Base-by-base conservation (phyloP, 345 rosid species). In the Acer campestre region DNA sequence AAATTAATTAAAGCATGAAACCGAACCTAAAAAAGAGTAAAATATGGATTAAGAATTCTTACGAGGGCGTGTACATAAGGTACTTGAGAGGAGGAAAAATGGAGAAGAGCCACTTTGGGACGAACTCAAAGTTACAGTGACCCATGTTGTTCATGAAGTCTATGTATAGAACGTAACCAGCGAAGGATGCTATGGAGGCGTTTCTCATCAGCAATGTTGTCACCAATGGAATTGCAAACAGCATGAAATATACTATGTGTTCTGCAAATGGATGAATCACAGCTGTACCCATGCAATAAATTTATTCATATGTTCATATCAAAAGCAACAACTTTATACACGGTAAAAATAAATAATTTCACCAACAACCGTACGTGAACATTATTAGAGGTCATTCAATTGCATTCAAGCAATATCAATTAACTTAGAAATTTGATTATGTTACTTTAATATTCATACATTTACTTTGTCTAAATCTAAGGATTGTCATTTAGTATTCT, bases 41-140 rank as follows among this genome's bases (percentile, higher is more conserved):
- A 16, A 22, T 25, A 25, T 4, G 3, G 2, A n/a, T 10, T 13
- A 20, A 59, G 38, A 35, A 35, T 35, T 71, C 90, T 81, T 82
- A 89, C 89, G 93, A 84, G 6, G 93, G 90, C 0, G 93, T 88
- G 73, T 90, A 88, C 83, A 86, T 74, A 61, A 90, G 65, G 68
- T 77, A 84, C 80, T 86, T 90, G 82, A 90, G 89, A 1, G 82
- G 89, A 0, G 91, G 91, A 29, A 88, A 85, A 22, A 71, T 7
- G 12, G 84, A 38, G 80, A 90, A 90, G 68, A 85, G 61, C 68
- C 81, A 78, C 1, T 69, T 79, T 0, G 93, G 93, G 40, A 86
- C 23, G 68, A 86, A 25, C 79, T 90, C 93, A 23, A 90, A 90
- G 83, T 88, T 90, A 78, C 93, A 90, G 73, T 90, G 91, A 1